Evolutionary conservation across 768 basidiomycete genomes (phyloP).

Genomic region (Pulveroboletus frians): DNA sequence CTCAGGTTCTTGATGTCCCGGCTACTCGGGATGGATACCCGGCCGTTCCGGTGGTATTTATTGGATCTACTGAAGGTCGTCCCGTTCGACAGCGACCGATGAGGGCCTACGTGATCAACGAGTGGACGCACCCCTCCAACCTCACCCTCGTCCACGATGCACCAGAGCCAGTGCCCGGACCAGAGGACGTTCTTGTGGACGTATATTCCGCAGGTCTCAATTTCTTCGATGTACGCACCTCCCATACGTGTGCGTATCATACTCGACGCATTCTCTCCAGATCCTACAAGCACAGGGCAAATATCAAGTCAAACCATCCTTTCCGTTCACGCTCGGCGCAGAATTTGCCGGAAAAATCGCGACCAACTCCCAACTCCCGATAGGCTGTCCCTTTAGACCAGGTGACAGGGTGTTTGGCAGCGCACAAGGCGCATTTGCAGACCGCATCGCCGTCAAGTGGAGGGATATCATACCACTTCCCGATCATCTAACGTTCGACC

Average conservation of each 20-base stretch:
- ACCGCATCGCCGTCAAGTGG: constrained; percentile 58
- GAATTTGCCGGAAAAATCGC: constrained; percentile 84
- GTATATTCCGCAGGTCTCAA: constrained; percentile 73
- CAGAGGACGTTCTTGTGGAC: constrained; percentile 64
- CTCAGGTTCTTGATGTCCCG: not conserved
- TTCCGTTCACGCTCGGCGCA: constrained; percentile 80
- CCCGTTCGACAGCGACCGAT: constrained; percentile 34
- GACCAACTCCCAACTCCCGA: constrained; percentile 65
- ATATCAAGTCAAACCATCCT: constrained; percentile 77
- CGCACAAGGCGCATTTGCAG: constrained; percentile 74
- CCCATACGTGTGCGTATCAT: constrained; percentile 8
- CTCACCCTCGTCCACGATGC: constrained; percentile 49
- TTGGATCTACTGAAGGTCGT: too few species aligned
- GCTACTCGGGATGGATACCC: not conserved
- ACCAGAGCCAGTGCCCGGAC: constrained; percentile 49
- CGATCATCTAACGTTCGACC: constrained; percentile 69
- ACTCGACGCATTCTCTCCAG: constrained; percentile 30
- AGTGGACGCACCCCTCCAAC: constrained; percentile 64
- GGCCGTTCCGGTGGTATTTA: not conserved
- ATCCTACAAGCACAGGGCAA: constrained; percentile 87
- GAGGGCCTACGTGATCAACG: constrained; percentile 72
- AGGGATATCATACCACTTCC: constrained; percentile 61
- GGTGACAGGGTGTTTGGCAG: constrained; percentile 90
- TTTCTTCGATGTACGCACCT: constrained; percentile 59
- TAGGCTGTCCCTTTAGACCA: constrained; percentile 68